Percentiles rank a stretch among this genome's conserved stretches.
Conservation (phyloP, 805 yeast species). For the Lachancea mirantina region DNA sequence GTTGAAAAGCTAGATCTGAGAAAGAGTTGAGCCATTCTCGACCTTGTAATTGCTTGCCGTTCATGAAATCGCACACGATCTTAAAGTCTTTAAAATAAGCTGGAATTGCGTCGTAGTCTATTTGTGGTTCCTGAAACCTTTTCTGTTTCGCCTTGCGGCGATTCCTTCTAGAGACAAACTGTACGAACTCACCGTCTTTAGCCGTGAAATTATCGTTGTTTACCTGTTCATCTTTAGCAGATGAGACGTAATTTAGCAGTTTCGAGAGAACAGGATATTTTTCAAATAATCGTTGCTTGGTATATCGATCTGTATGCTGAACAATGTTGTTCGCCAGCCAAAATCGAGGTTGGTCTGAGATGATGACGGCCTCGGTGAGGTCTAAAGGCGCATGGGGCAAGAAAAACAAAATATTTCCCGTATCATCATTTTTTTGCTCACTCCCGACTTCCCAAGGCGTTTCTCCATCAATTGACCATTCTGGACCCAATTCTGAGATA, state of each 20-base stretch:
- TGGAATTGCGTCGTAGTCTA: constrained; percentile 18
- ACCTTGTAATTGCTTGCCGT: constrained; percentile 17
- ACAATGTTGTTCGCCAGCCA: constrained; percentile 47
- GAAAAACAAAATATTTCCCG: constrained; percentile 39
- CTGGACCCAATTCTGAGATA: constrained; percentile 22
- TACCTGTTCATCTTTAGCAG: constrained; percentile 10
- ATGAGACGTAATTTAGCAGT: constrained; percentile 21
- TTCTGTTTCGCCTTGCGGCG: constrained; percentile 15
- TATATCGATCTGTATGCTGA: constrained; percentile 48
- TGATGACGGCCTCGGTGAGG: constrained; percentile 39
- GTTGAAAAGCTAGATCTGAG: constrained; percentile 45
- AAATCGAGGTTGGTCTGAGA: constrained; percentile 30
- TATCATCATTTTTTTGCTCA: no score
- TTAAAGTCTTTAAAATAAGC: constrained; percentile 18
- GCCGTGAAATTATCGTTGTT: constrained; percentile 9
- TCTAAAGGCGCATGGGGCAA: constrained; percentile 71
- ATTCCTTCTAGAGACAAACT: constrained; percentile 18
- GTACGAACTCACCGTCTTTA: constrained; percentile 17
- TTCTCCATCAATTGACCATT: constrained; percentile 25
- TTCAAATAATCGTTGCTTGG: constrained; percentile 35
- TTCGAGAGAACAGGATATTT: constrained; percentile 41
- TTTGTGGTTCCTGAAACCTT: constrained; percentile 12
- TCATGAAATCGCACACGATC: constrained; percentile 19
- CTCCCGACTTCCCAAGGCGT: constrained; percentile 18
- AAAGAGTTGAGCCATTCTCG: constrained; percentile 45